Evolutionary conservation across 225 moss, liverwort and hornwort genomes (phyloP), one percentile per base, ranked within the genome.

Genomic region (Asterella californica): DNA sequence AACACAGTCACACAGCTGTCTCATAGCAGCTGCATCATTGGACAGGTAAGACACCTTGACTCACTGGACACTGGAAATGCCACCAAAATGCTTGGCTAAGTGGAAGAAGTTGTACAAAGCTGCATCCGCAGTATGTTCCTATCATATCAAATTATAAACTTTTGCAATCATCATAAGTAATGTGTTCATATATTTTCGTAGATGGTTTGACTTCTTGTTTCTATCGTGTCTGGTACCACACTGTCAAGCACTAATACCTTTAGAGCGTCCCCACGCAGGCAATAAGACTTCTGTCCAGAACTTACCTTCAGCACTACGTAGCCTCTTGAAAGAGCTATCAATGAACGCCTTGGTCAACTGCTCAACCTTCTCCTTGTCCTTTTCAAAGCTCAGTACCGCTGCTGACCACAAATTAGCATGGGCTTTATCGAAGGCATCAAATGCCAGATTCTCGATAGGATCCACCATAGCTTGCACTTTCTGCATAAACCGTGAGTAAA

Each of bases 231-330:
- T 24, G 17, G 18, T 0, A 57, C 24, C 2, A 57, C 10, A 5
- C 57, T n/a, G n/a, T n/a, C n/a, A n/a, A n/a, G n/a, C n/a, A n/a
- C n/a, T 57, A 5, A 19, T 18, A 57, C 57, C 57, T 57, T n/a
- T 57, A 19, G 21, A 57, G 1, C 21, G 15, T 57, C 21, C 17
- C 17, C 2, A 57, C 18, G 0, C 61, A 27, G 25, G n/a, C 61
- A 61, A 6, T 27, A 6, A 33, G 65, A 7, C 65, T 15, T 65
- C 29, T 29, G 22, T 42, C 29, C 30, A 8, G 10, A 15, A 77
- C 32, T 30, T 71, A 96, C 95, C 92, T 89, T 96, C 94, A 62
- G 94, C 92, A 84, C 91, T 94, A 0, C 96, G 85, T n/a, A 96
- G 84, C 52, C 92, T 94, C 78, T 94, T 96, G 66, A 96, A 96